phyloP scores from a whole-genome alignment of 1,139 yeast species.

The Taiozyma sp. region DNA sequence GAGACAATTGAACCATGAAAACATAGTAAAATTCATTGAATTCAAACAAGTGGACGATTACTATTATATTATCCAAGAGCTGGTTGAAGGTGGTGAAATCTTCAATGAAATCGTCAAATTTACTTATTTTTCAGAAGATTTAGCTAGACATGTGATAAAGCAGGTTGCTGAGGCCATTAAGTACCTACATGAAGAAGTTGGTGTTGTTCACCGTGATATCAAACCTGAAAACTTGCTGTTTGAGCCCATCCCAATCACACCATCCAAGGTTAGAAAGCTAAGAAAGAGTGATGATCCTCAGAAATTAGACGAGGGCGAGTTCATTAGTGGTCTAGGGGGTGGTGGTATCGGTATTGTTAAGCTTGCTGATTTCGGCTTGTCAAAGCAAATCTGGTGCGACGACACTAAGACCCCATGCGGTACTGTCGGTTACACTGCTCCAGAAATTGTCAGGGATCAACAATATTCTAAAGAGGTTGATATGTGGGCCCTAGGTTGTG shows the following conservation, averaged over 20 bases:
- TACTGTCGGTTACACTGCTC: constrained; percentile 90
- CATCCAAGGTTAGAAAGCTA: constrained; percentile 38
- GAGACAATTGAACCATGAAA: constrained; percentile 68
- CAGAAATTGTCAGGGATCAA: constrained; percentile 87
- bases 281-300: constrained; percentile 77
- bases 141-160: constrained; percentile 76
- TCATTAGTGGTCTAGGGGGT: constrained; percentile 74
- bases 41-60: constrained; percentile 38
- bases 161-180: constrained; percentile 83
- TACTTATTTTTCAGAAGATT: constrained; percentile 85
- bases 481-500: constrained; percentile 96
- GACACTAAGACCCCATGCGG: constrained; percentile 87
- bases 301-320: constrained; percentile 85
- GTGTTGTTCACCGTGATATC: constrained; percentile 92
- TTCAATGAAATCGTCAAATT: constrained; percentile 89
- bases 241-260: constrained; percentile 54
- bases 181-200: constrained; percentile 75
- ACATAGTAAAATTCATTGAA: constrained; percentile 67
- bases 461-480: constrained; percentile 87
- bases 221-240: constrained; percentile 92
- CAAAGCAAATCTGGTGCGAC: constrained; percentile 70
- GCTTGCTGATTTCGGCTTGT: constrained; percentile 89
- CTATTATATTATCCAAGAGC: constrained; percentile 71
- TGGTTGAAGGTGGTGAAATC: constrained; percentile 90
- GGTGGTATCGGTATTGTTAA: constrained; percentile 87